Conservation (phyloP, 345 rosid species). For the Boechera stricta region DNA sequence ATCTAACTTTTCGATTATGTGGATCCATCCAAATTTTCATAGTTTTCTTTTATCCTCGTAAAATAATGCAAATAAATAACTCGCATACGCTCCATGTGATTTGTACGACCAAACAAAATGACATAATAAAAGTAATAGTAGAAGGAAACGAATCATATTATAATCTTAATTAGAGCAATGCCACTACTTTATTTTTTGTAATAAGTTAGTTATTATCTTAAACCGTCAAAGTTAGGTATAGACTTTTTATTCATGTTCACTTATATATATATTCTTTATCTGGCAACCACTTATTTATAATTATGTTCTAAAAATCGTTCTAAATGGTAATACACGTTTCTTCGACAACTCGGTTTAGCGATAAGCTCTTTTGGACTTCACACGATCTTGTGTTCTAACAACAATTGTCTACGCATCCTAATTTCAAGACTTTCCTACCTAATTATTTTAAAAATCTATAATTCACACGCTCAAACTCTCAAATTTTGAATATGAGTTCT, state of each 20-base stretch:
- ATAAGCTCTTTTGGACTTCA: conserved; percentile 38
- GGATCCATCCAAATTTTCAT: background rate
- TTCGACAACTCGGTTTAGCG: conserved; percentile 38
- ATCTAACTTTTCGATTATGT: background rate
- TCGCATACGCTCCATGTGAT: background rate
- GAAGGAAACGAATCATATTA: conserved; percentile 10
- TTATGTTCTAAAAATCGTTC: conserved; percentile 8
- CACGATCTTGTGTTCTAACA: conserved; percentile 31
- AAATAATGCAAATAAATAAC: background rate
- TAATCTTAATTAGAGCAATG: conserved; percentile 16
- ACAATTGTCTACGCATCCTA: conserved; percentile 34
- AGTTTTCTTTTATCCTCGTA: background rate
- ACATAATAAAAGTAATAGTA: background rate
- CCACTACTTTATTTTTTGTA: conserved; percentile 13
- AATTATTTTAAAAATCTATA: background rate
- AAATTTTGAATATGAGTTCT: background rate
- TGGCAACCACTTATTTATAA: conserved; percentile 36
- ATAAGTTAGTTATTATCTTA: conserved; percentile 37
- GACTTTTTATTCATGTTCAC: conserved; percentile 29
- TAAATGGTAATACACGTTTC: conserved; percentile 38
- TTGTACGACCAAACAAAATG: background rate
- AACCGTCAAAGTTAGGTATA: conserved; percentile 47
- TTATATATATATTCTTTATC: conserved; percentile 6
- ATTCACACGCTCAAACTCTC: background rate
- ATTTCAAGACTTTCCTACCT: conserved; percentile 9